These are phyloP conservation scores for Acer yangbiense DNA, from an alignment of 345 rosid species.

Conservation along the genomic window DNA sequence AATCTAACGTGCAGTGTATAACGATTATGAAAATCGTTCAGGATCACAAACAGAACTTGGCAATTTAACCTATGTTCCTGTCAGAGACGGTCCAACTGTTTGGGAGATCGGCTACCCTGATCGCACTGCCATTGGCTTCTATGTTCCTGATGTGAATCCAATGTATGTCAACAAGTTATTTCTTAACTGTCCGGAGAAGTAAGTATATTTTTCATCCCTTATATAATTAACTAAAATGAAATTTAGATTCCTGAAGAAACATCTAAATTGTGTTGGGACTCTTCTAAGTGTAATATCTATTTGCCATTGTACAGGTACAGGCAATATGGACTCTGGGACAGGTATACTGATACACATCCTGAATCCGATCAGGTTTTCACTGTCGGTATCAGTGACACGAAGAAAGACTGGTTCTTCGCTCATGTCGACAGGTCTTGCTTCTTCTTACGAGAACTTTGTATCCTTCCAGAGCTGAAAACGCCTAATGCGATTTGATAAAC, in stretches of 20 bases:
- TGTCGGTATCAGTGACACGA: constrained; percentile 32
- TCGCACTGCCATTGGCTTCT: constrained; percentile 35
- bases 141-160: constrained; percentile 41
- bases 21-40: constrained; percentile 9
- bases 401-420: constrained; percentile 46
- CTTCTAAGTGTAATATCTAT: not conserved
- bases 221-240: not conserved
- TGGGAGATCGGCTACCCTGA: constrained; percentile 48
- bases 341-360: constrained; percentile 38
- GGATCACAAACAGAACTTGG: constrained; percentile 32
- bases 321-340: constrained; percentile 47
- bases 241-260: not conserved
- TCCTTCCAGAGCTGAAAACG: not conserved
- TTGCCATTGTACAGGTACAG: constrained; percentile 34
- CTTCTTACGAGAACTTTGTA: not conserved
- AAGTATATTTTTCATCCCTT: not conserved
- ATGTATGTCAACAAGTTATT: constrained; percentile 39
- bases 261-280: not conserved
- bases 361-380: constrained; percentile 36
- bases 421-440: constrained; percentile 36
- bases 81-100: constrained; percentile 38
- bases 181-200: constrained; percentile 37
- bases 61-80: constrained; percentile 27
- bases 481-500: too few relatives aligned
- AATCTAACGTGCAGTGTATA: too few relatives aligned